These are phyloP conservation scores for Taphrina populina DNA, from an alignment of 1,139 yeast genomes.

Conservation along the genomic window DNA sequence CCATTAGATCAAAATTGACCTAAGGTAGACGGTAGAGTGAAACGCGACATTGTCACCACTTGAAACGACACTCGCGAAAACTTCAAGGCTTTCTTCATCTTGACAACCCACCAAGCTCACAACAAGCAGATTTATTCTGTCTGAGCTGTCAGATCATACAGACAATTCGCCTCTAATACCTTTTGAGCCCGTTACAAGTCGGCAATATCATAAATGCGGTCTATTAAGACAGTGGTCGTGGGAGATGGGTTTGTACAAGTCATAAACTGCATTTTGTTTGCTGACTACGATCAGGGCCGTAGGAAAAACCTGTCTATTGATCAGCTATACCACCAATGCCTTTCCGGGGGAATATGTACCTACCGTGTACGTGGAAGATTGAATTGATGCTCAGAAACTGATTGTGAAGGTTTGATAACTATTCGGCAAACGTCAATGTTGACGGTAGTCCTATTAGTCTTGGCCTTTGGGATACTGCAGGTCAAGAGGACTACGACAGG, in stretches of 20 bases:
- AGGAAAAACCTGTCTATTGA: slow-evolving; percentile 86
- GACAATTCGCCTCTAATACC: no score
- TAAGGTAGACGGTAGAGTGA: no score
- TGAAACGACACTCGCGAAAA: no score
- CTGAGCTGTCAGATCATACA: no score
- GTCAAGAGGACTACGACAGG: slow-evolving; percentile 90
- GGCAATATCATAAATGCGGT: no score
- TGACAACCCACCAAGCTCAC: no score
- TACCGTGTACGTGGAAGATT: slow-evolving; percentile 54
- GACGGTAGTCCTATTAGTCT: slow-evolving; percentile 69
- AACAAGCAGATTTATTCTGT: no score
- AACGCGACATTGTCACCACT: no score
- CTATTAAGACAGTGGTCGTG: slow-evolving; percentile 90
- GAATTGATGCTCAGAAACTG: not conserved
- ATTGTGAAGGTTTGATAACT: slow-evolving; percentile 55
- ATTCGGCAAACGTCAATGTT: slow-evolving; percentile 79
- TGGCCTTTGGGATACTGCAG: slow-evolving; percentile 97
- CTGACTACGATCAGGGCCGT: slow-evolving; percentile 58
- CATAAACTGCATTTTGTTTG: not conserved
- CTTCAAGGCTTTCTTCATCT: no score
- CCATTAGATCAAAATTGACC: no score
- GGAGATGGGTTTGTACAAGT: slow-evolving; percentile 67
- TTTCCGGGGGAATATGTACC: slow-evolving; percentile 96
- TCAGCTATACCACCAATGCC: slow-evolving; percentile 87
- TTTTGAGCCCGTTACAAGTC: no score